Evolutionary conservation across 2,329 filamentous ascomycete species (phyloP), one percentile per base, ranked within the genome.

Genomic region (Ophiostoma piceae): DNA sequence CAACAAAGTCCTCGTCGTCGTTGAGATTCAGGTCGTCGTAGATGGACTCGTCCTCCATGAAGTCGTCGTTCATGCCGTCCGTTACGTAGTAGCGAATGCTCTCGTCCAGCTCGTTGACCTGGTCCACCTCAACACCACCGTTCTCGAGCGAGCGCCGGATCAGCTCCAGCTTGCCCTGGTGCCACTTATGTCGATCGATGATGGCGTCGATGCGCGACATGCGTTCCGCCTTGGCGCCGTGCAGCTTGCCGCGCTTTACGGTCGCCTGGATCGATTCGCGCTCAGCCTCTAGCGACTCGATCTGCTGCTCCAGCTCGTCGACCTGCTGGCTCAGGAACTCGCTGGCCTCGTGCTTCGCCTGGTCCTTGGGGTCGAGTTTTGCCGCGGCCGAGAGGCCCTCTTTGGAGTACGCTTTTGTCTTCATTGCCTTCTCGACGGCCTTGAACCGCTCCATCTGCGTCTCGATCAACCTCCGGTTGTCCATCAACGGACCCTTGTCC

Each of bases 401-500:
- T 84, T 99, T 98, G 73, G 95, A 98, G 82, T 97, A 99, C 72
- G 95, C 95, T 81, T 99, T 99, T 70, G 95, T 99, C 85, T 99
- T 99, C 95, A 99, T 98, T 77, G 97, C 95, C 84, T 99, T 99
- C 81, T 99, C 95, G 68, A 99, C 95, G n/a, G 94, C 94, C 83
- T 99, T 99, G 87, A 99, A 99, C 77, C 92, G 93, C 82, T 99
- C 95, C 95, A 99, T 99, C 91, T 94, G 90, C 83, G 94, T 97
- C 85, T 99, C 95, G 81, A 99, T 99, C 79, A 96, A 86, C 82
- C 94, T 95, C 79, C 95, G 88, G 80, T 99, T 90, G 77, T 99
- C 95, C 77, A 97, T 82, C 78, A 99, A 82, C 76, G 94, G 94
- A 79, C 91, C 91, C 85, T 99, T 99, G 84, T 99, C 95, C 85